These are phyloP conservation scores for Botrytis aclada DNA, from an alignment of 2,329 filamentous ascomycete genomes.

Conservation along the genomic window DNA sequence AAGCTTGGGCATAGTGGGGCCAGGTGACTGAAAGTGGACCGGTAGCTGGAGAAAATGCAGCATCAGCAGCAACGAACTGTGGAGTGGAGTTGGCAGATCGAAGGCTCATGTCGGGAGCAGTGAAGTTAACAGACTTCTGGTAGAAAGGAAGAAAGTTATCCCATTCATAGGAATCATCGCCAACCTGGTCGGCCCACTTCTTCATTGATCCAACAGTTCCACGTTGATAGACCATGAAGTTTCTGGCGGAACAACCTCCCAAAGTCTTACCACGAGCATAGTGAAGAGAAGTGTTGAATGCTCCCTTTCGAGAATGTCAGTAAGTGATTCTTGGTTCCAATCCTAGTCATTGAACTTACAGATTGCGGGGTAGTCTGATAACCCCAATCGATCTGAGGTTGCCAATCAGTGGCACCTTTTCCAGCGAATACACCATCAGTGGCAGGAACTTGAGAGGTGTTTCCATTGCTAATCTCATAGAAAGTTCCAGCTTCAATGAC, in stretches of 20 bases:
- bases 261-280: constrained; percentile 37
- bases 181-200: constrained; percentile 43
- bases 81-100: constrained; percentile 35
- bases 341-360: constrained; percentile 17
- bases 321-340: not conserved
- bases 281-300: constrained; percentile 17
- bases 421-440: constrained; percentile 11
- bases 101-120: constrained; percentile 7
- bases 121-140: constrained; percentile 25
- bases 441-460: constrained; percentile 15
- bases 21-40: constrained; percentile 44
- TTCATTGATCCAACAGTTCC: constrained; percentile 38
- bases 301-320: constrained; percentile 8
- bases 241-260: constrained; percentile 35
- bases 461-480: constrained; percentile 21
- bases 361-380: constrained; percentile 34
- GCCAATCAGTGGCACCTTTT: constrained; percentile 18
- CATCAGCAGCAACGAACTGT: constrained; percentile 27
- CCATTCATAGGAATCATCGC: constrained; percentile 46
- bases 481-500: constrained; percentile 22
- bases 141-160: constrained; percentile 47
- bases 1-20: constrained; percentile 41
- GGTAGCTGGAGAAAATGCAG: constrained; percentile 33
- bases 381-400: constrained; percentile 34
- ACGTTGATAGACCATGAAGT: constrained; percentile 38